Base-by-base conservation (phyloP, 805 yeast species). In the Suhomyces sp. region DNA sequence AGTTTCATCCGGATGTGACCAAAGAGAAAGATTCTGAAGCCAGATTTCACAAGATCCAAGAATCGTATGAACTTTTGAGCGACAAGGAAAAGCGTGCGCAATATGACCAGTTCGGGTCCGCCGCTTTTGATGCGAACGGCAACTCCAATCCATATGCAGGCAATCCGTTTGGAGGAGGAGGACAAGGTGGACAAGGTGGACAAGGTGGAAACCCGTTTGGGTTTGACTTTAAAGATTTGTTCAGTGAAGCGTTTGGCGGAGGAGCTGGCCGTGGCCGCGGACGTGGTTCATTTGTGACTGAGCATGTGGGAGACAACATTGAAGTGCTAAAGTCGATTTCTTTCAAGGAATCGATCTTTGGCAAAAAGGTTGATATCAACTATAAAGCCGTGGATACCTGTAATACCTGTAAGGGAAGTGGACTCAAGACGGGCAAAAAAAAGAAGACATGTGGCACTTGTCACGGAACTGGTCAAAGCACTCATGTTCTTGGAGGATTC, bases 1-100 rank as follows among this genome's bases (percentile, higher is more conserved):
- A 93, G 67, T 91, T 77, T 69, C 99, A 94, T 69, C 99, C 99
- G 0, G 99, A 94, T 73, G 89, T 94, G 44, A 94, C 93, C 69
- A 94, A 93, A 69, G 97, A 89, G 57, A 81, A 82, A 22, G 93
- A 81, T 17, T 94, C 98, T 0, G 96, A 93, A 61, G 82, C 83
- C 64, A 84, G 84, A 68, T 94, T 94, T 73, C 98, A 94, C 64
- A 89, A 88, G 62, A 81, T 94, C 57, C 98, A 93, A 65, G 94
- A 88, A 57, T 96, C 97, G 1, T 94, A 96, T 65, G 99, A 94
- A 69, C 82, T 94, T 35, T 76, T 94, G 63, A 84, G 90, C 44
- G 96, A 91, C 66, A 87, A 89, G 49, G 82, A 81, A 19, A 93
- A 93, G 77, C 83, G 90, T 61, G 81, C 85, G 49, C 97, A 94